Evolutionary conservation across 2,329 filamentous ascomycete genomes (phyloP), one percentile per base, ranked within the genome.

Genomic region (Ascochyta viciae-villosae): DNA sequence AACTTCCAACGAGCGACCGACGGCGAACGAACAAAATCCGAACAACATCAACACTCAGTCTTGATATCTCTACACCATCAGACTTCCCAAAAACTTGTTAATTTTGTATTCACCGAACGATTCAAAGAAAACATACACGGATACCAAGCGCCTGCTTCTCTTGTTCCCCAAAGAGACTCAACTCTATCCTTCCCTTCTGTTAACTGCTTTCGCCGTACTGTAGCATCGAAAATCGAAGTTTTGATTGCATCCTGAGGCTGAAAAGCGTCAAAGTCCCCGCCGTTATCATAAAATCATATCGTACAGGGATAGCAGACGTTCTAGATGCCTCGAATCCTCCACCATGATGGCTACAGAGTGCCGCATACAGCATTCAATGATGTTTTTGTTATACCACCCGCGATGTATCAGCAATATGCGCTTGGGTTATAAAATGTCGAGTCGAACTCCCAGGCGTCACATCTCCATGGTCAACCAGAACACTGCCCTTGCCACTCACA

Each of bases 1-100:
- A 57, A 33, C 6, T 45, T 60, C 49, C 53, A 31, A 31, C 57
- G 57, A 57, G 46, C n/a, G 6, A 3, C 34, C 45, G 35, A 52
- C 9, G 26, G 9, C 19, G 27, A 41, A 43, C 50, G 45, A 58
- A 35, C 33, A n/a, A 49, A 45, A n/a, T 34, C 51, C 55, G 38
- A 52, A 22, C 15, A 8, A 35, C 33, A 15, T 35, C 33, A 16
- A 9, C 15, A 16, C 19, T 8, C 33, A 4, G 6, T 16, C n/a
- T 16, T 8, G 15, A 35, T n/a, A n/a, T 35, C 6, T 12, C 15
- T 35, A 16, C 33, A 35, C 6, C n/a, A 7, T 35, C 33, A 13
- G 5, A 23, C 8, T 4, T 19, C 6, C 10, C 15, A 39, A 4
- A 6, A 12, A 3, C 23, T 23, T 10, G 6, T 12, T 37, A 16